Percentiles rank a stretch among this genome's conserved stretches.
phyloP scores from a whole-genome alignment of 179 eudicot genomes.

The Patellifolia procumbens region DNA sequence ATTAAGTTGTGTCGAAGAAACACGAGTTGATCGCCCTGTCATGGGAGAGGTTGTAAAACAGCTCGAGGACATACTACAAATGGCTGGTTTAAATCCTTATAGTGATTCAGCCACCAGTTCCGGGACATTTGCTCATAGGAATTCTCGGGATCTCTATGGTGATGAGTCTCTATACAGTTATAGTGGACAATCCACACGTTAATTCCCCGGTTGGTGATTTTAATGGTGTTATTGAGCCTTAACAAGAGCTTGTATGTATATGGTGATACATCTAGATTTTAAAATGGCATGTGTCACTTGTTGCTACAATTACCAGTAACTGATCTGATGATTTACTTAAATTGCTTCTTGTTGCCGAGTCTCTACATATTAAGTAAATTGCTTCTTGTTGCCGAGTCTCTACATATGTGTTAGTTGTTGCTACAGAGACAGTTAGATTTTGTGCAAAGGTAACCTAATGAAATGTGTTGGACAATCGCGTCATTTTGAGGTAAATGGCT shows the following conservation, averaged over 20 bases:
- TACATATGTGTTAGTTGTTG: too few species aligned
- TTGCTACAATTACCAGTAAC: too few species aligned
- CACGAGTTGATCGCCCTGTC: constrained; percentile 46
- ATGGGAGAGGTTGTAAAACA: constrained; percentile 67
- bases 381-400: too few species aligned
- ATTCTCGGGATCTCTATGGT: constrained; percentile 39
- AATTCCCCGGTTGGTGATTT: neutral
- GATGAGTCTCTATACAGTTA: constrained; percentile 35
- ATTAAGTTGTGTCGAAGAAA: constrained; percentile 50
- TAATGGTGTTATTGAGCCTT: neutral
- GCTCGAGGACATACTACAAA: constrained; percentile 49
- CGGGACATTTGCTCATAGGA: constrained; percentile 25
- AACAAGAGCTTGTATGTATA: neutral
- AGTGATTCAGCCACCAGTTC: constrained; percentile 38
- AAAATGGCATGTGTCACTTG: neutral
- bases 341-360: too few species aligned
- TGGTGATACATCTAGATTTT: neutral
- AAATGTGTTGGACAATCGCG: too few species aligned
- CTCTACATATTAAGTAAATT: too few species aligned
- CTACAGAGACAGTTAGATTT: too few species aligned
- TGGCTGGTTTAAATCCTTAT: constrained; percentile 41
- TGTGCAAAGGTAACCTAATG: too few species aligned
- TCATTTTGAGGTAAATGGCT: too few species aligned
- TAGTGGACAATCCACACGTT: constrained; percentile 38
- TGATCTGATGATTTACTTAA: too few species aligned